Conservation (phyloP, 768 basidiomycete species). For the Termitomyces sp. region DNA sequence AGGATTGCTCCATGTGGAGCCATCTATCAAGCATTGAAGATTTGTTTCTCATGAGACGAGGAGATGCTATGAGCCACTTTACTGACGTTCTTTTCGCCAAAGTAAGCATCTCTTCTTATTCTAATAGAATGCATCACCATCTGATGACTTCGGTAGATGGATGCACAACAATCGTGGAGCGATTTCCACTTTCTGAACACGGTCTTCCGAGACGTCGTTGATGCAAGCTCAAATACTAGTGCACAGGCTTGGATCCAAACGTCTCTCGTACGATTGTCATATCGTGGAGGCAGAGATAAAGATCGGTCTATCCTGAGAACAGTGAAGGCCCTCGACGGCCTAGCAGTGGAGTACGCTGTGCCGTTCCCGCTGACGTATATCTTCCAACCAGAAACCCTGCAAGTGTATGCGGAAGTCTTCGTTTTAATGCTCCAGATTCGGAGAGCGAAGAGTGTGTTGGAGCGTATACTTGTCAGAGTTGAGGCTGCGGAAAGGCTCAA, state of each 20-base stretch:
- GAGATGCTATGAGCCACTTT: constrained; percentile 75
- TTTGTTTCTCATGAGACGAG: constrained; percentile 68
- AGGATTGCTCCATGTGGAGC: constrained; percentile 60
- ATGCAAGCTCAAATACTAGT: constrained; percentile 36
- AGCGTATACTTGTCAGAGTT: constrained; percentile 64
- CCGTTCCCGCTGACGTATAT: constrained; percentile 82
- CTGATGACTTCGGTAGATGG: constrained; percentile 48
- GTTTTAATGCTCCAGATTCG: constrained; percentile 69
- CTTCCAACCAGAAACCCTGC: constrained; percentile 52
- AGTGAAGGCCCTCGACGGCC: constrained; percentile 59
- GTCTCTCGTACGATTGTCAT: constrained; percentile 68
- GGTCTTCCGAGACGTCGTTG: constrained; percentile 64
- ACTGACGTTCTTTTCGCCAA: constrained; percentile 70
- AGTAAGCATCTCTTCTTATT: constrained; percentile 30
- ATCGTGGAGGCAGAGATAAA: constrained; percentile 46
- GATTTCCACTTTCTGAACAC: constrained; percentile 85
- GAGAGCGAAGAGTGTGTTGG: constrained; percentile 66
- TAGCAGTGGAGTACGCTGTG: constrained; percentile 73
- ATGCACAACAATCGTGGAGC: constrained; percentile 62
- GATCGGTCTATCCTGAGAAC: constrained; percentile 44
- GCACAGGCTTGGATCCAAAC: constrained; percentile 55
- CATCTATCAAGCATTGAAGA: constrained; percentile 66
- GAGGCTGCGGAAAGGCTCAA: constrained; percentile 28
- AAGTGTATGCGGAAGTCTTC: constrained; percentile 63
- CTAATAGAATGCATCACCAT: background rate